These are phyloP conservation scores for Vigna mungo DNA, from an alignment of 306 rosid genomes.

Conservation along the genomic window DNA sequence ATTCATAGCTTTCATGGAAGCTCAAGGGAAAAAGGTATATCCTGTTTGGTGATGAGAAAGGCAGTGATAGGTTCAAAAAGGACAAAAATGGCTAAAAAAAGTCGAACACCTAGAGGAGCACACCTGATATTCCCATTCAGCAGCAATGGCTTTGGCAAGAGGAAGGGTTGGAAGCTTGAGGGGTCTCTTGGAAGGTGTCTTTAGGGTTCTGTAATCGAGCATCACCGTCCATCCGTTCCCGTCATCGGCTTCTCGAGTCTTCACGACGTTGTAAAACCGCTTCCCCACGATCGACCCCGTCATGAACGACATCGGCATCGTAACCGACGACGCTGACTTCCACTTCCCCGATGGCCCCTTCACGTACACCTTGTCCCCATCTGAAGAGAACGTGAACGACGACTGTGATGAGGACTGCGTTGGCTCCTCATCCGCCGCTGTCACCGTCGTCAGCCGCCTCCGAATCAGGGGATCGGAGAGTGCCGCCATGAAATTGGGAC, in stretches of 20 bases:
- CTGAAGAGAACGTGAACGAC: slow-evolving; percentile 71
- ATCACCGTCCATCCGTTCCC: slow-evolving; percentile 88
- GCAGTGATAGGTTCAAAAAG: neutral
- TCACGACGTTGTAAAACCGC: slow-evolving; percentile 78
- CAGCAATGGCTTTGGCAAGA: slow-evolving; percentile 84
- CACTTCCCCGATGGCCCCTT: slow-evolving; percentile 50
- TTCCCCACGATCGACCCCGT: slow-evolving; percentile 90
- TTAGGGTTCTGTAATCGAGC: slow-evolving; percentile 90
- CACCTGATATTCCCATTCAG: slow-evolving; percentile 98
- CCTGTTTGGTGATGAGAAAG: neutral
- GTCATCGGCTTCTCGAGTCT: slow-evolving; percentile 74
- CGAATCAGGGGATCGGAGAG: neutral
- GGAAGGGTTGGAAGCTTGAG: slow-evolving; percentile 79
- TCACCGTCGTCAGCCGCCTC: slow-evolving; percentile 37
- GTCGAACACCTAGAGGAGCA: neutral
- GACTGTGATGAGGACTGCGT: slow-evolving; percentile 45
- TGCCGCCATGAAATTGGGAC: neutral
- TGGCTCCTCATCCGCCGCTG: slow-evolving; percentile 54
- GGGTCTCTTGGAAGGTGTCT: slow-evolving; percentile 85
- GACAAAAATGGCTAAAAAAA: neutral
- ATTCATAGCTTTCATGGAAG: neutral
- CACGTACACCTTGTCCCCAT: slow-evolving; percentile 54
- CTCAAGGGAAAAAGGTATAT: neutral
- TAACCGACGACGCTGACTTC: slow-evolving; percentile 65
- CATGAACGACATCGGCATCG: slow-evolving; percentile 95